phyloP scores from a whole-genome alignment of 208 protist species.

The Crithidia brevicula region DNA sequence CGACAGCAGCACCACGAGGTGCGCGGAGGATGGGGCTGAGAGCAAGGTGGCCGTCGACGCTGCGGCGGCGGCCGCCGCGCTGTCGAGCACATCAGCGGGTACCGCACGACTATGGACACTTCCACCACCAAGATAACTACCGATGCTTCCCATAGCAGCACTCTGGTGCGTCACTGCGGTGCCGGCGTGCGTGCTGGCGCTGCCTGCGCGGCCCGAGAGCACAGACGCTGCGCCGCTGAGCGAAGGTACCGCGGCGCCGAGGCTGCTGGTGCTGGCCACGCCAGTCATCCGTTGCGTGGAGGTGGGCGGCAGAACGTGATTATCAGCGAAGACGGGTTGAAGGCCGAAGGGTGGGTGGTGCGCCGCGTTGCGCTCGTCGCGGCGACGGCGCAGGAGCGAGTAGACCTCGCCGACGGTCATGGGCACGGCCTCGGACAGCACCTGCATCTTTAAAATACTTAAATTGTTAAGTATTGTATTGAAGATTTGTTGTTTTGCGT shows the following conservation, averaged over 20 bases:
- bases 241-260: background rate
- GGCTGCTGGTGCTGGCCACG: background rate
- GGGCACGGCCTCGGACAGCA: slow-evolving; percentile 68
- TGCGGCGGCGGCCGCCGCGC: slow-evolving; percentile 16
- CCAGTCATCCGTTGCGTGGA: background rate
- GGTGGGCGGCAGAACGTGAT: slow-evolving; percentile 14
- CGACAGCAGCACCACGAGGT: slow-evolving; percentile 73
- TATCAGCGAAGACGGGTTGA: slow-evolving; percentile 43
- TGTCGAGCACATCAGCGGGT: slow-evolving; percentile 13
- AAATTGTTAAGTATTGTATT: too few relatives aligned
- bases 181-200: too few relatives aligned
- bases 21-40: slow-evolving; percentile 44
- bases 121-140: too few relatives aligned
- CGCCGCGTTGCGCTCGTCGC: slow-evolving; percentile 77
- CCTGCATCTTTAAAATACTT: slow-evolving; percentile 62
- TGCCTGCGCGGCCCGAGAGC: background rate
- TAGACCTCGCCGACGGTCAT: slow-evolving; percentile 88
- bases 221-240: slow-evolving; percentile 3
- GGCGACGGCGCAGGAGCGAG: slow-evolving; percentile 71
- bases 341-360: slow-evolving; percentile 68
- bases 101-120: slow-evolving; percentile 10
- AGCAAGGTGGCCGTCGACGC: slow-evolving; percentile 32
- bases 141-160: too few relatives aligned
- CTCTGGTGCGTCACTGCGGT: too few relatives aligned
- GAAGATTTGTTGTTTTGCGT: too few relatives aligned